phyloP scores from a whole-genome alignment of 805 yeast genomes.

The Phaffomyces antillensis region DNA sequence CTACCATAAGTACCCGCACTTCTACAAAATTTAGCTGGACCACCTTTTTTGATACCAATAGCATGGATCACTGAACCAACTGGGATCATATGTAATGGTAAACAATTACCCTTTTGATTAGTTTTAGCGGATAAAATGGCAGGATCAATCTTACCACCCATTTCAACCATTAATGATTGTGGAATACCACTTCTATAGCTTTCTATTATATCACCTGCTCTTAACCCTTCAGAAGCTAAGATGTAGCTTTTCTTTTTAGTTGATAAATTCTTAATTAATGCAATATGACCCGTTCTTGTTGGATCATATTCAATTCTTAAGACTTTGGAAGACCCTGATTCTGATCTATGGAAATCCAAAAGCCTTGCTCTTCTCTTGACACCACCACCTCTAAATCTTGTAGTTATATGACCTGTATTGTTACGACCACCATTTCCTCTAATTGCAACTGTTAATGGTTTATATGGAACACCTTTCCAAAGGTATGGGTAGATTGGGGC shows the following conservation, averaged over 20 bases:
- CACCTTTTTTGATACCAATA: constrained; percentile 68
- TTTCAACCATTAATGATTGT: constrained; percentile 58
- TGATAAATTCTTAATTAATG: constrained; percentile 60
- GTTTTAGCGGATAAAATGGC: constrained; percentile 83
- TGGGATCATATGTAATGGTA: constrained; percentile 91
- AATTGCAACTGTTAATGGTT: constrained; percentile 65
- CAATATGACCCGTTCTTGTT: constrained; percentile 88
- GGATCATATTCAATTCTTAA: constrained; percentile 94
- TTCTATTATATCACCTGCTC: constrained; percentile 89
- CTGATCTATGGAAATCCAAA: constrained; percentile 65
- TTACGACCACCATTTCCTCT: constrained; percentile 84
- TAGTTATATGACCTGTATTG: constrained; percentile 78
- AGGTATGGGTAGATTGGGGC: constrained; percentile 82
- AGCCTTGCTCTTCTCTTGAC: constrained; percentile 82
- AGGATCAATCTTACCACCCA: constrained; percentile 91
- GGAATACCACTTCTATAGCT: constrained; percentile 89
- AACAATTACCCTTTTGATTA: constrained; percentile 89
- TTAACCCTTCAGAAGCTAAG: constrained; percentile 84
- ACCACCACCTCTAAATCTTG: constrained; percentile 96
- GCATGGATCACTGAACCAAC: constrained; percentile 86
- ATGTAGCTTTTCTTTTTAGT: constrained; percentile 69
- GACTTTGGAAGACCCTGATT: constrained; percentile 70
- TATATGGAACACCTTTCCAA: constrained; percentile 77
- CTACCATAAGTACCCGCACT: constrained; percentile 95
- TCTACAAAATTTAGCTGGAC: constrained; percentile 84